Conservation (phyloP, 2,329 filamentous ascomycete species). For the Cladosporium colombiae region DNA sequence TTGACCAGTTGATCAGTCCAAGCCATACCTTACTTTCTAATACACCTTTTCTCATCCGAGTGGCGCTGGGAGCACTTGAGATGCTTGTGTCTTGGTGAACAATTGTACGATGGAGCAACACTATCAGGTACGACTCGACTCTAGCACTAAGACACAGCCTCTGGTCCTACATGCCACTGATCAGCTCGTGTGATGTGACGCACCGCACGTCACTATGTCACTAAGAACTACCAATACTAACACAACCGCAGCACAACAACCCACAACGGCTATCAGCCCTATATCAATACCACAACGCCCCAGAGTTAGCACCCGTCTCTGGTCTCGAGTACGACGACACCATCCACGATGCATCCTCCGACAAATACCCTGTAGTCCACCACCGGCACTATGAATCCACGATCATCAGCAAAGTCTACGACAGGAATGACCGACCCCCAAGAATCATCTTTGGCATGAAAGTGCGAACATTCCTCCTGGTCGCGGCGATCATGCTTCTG, state of each 20-base stretch:
- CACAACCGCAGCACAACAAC: not conserved
- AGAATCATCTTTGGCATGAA: slow-evolving; percentile 45
- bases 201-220: not conserved
- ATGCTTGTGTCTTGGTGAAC: not conserved
- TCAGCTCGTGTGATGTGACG: not conserved
- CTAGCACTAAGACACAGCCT: not conserved
- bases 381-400: slow-evolving; percentile 27
- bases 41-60: not conserved
- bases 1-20: not conserved
- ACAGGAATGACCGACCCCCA: slow-evolving; percentile 35
- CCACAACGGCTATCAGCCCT: slow-evolving; percentile 34
- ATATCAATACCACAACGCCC: slow-evolving; percentile 44
- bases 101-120: slow-evolving; percentile 4
- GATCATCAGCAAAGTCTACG: slow-evolving; percentile 27
- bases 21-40: not conserved
- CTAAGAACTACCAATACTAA: not conserved
- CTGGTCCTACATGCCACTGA: not conserved
- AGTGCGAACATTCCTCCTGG: slow-evolving; percentile 38
- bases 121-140: slow-evolving; percentile 11
- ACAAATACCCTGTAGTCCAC: slow-evolving; percentile 40
- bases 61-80: not conserved
- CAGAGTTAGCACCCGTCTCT: slow-evolving; percentile 41
- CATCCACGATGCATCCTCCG: slow-evolving; percentile 36
- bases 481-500: slow-evolving; percentile 34
- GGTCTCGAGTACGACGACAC: slow-evolving; percentile 43